A percentile compares a stretch with the other conserved stretches of the same genome.
phyloP scores from a whole-genome alignment of 352 stramenopile genomes.

The Saprolegnia parasitica region DNA sequence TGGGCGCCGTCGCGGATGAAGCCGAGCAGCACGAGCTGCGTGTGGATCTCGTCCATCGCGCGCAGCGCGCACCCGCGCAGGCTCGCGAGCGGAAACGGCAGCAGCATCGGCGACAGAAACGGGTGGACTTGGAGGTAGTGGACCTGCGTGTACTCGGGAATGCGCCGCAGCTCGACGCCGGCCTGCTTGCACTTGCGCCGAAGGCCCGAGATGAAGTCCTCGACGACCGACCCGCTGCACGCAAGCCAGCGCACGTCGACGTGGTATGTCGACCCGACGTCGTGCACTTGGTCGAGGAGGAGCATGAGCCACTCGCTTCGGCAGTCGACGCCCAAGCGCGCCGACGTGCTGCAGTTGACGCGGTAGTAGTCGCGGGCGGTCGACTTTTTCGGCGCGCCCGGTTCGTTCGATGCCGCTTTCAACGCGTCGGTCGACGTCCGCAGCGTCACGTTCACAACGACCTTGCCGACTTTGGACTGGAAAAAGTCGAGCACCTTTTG shows the following conservation, averaged over 20 bases:
- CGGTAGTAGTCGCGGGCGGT: conserved; percentile 13
- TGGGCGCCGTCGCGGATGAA: conserved; percentile 69
- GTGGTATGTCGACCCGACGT: conserved; percentile 55
- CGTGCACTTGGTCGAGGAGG: conserved; percentile 54
- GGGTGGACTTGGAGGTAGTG: conserved; percentile 71
- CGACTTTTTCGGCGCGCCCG: background rate
- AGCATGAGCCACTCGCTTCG: conserved; percentile 74
- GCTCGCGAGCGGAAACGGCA: conserved; percentile 35
- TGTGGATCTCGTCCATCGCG: conserved; percentile 32
- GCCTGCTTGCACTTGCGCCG: conserved; percentile 62
- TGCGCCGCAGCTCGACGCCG: conserved; percentile 55
- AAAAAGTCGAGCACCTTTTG: conserved; percentile 63
- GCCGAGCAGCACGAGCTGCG: conserved; percentile 42
- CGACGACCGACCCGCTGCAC: conserved; percentile 65
- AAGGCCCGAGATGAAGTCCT: conserved; percentile 67
- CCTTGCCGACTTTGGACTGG: conserved; percentile 47
- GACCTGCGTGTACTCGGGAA: conserved; percentile 71
- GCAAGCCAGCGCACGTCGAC: conserved; percentile 72
- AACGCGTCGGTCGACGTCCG: conserved; percentile 10
- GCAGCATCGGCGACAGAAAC: conserved; percentile 56
- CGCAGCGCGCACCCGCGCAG: conserved; percentile 29
- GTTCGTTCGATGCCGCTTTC: background rate
- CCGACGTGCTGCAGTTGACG: conserved; percentile 33
- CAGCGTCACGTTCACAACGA: conserved; percentile 46
- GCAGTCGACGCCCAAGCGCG: conserved; percentile 41